Base-by-base conservation (phyloP, 495 filamentous ascomycete species). In the Endocarpon pusillum region DNA sequence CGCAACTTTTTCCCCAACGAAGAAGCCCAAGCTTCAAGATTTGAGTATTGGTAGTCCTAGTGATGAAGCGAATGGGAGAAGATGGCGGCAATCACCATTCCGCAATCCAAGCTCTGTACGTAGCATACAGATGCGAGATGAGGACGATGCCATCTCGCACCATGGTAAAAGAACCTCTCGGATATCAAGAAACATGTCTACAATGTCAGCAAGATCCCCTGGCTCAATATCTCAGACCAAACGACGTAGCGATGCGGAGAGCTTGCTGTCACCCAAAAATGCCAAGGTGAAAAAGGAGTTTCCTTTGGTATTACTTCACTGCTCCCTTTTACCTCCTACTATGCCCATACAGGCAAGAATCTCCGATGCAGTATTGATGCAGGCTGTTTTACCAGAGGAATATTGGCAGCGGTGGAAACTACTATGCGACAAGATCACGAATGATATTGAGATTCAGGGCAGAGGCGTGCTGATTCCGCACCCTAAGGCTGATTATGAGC, bases 391-490 rank as follows among this genome's bases (percentile, higher is more conserved):
- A 24, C 71, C 73, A 1, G 49, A 61, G 5, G 48, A 58, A 11
- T 69, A 83, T 19, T 69, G 71, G 44, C 69, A 75, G 34, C 73
- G 78, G 20, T 86, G 79, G 75, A 66, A 75, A 12, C 53, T 84
- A 9, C 54, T 94, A 3, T 70, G 75, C 43, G 80, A 86, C 24
- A 79, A 81, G 36, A 52, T 78, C 14, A 71, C 73, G 14, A 76
- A 82, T 12, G 87, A 79, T 0, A 55, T 53, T 0, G 72, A 93
- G 2, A 57, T 89, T 8, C 57, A 57, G 2, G 78, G 85, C 42
- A 69, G 89, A 1, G 89, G 89, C 1, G 64, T 97, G 11, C 59
- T 97, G 26, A 66, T 97, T 5, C 74, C 82, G 1, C 89, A 97
- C 47, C 89, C 89, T 9, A 71, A 78, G 44, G 82, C 85, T 38